Evolutionary conservation across 805 yeast species (phyloP), one percentile per base, ranked within the genome.

Genomic region (Candida lessepsii): DNA sequence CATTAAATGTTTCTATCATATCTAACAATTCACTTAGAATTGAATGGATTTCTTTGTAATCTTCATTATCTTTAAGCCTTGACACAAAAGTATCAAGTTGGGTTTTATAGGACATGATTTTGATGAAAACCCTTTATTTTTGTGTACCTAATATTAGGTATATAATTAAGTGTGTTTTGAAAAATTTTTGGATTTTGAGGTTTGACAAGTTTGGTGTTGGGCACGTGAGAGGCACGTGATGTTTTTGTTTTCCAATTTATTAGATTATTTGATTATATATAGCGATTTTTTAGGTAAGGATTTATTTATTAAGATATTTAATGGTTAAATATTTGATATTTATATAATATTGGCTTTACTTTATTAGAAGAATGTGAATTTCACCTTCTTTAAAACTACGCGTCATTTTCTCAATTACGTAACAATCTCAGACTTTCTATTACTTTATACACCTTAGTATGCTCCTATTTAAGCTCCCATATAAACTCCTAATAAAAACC

Each of bases 11-110:
- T 56, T 91, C 98, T 29, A 89, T 74, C 59, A 88, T 78, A 60
- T 91, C 98, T 45, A 93, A 76, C 32, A 91, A 68, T 60, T 91
- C 97, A 4, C 89, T 80, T 29, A 88, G 75, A 6, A 80, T 76
- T 1, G 89, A 70, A 47, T 85, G 83, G 49, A 80, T 81, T 9
- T 76, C 65, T 46, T 76, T 75, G 48, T 72, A 71, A 56, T 83
- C 90, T 35, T 67, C 61, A 35, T 60, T 61, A 35, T 73, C 80
- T 42, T 74, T 80, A 42, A 86, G 75, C 54, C 84, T 72, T 41
- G 78, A 61, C 44, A 80, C 86, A 60, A 86, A 81, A 36, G 79
- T 71, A 54, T 83, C 90, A 35, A 85, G 71, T 57, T 82, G 89
- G 16, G 70, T 66, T 31, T 67, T 63, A 52, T 73, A 70, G 19